A percentile compares a stretch with the other conserved stretches of the same genome.
Evolutionary conservation across 176 grass and related monocot genomes (phyloP).

Genomic region (Bolboschoenus planiculmis): DNA sequence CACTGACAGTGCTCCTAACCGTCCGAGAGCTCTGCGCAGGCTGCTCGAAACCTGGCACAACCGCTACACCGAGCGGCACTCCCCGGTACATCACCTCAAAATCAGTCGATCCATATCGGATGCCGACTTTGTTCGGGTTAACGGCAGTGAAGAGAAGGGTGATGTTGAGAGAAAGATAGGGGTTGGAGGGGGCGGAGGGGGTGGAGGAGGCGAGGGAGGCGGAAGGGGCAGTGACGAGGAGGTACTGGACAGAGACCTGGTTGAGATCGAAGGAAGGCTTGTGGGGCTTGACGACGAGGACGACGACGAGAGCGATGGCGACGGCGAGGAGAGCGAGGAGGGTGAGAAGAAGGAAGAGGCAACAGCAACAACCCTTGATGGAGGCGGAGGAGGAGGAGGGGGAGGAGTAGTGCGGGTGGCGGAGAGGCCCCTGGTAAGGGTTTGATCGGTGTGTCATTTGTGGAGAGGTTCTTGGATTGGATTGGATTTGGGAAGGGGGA

Average conservation of each 20-base stretch:
- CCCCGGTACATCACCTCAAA: constrained; percentile 94
- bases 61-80: constrained; percentile 79
- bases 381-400: constrained; percentile 41
- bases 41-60: constrained; percentile 83
- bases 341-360: constrained; percentile 79
- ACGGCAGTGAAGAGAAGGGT: constrained; percentile 80
- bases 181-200: constrained; percentile 30
- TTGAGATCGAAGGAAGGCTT: constrained; percentile 98
- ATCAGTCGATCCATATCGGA: constrained; percentile 65
- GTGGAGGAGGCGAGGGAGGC: constrained; percentile 10
- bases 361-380: constrained; percentile 94
- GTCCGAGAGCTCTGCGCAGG: constrained; percentile 74
- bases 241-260: constrained; percentile 93
- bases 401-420: constrained; percentile 58
- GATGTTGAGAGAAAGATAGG: constrained; percentile 96
- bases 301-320: constrained; percentile 71
- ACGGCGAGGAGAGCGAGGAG: constrained; percentile 85
- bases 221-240: constrained; percentile 63
- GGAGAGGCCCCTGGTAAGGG: constrained; percentile 11
- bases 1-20: constrained; percentile 72
- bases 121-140: constrained; percentile 96
- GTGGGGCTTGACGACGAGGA: constrained; percentile 89
- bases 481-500: neutral
- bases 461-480: neutral
- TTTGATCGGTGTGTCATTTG: constrained; percentile 6